These are phyloP conservation scores for Ogataea kodamae DNA, from an alignment of 805 yeast genomes.

Conservation along the genomic window DNA sequence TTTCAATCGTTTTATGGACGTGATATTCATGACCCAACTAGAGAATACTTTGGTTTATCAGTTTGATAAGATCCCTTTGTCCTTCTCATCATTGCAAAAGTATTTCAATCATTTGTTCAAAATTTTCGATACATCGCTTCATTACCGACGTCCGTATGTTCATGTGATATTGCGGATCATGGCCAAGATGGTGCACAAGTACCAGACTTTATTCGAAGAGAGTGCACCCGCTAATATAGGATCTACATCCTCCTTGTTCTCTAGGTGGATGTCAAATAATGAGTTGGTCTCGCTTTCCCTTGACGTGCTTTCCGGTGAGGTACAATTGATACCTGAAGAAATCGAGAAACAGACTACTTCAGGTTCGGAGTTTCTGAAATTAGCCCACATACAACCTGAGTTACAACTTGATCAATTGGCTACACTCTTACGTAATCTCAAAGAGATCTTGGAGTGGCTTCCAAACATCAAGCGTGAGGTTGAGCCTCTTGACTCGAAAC, in stretches of 20 bases:
- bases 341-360: constrained; percentile 25
- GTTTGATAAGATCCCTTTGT: constrained; percentile 42
- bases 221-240: constrained; percentile 20
- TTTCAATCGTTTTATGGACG: constrained; percentile 61
- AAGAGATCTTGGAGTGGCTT: constrained; percentile 60
- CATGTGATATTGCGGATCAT: constrained; percentile 40
- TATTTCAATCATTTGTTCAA: constrained; percentile 48
- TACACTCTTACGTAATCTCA: constrained; percentile 49
- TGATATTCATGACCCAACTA: constrained; percentile 60
- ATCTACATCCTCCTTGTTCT: constrained; percentile 14
- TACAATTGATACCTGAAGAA: constrained; percentile 28
- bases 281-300: constrained; percentile 32
- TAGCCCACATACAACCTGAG: constrained; percentile 41
- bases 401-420: constrained; percentile 50
- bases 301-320: constrained; percentile 25
- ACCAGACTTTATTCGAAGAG: constrained; percentile 31
- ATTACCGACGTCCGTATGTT: constrained; percentile 56
- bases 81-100: constrained; percentile 34
- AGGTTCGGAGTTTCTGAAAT: constrained; percentile 25
- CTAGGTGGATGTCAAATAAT: constrained; percentile 36
- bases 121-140: constrained; percentile 56
- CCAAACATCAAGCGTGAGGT: constrained; percentile 47
- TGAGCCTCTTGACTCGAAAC: constrained; percentile 3
- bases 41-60: constrained; percentile 51
- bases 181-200: constrained; percentile 38